Evolutionary conservation across 2,329 filamentous ascomycete genomes (phyloP).

Genomic region (Atkinsonella texensis): DNA sequence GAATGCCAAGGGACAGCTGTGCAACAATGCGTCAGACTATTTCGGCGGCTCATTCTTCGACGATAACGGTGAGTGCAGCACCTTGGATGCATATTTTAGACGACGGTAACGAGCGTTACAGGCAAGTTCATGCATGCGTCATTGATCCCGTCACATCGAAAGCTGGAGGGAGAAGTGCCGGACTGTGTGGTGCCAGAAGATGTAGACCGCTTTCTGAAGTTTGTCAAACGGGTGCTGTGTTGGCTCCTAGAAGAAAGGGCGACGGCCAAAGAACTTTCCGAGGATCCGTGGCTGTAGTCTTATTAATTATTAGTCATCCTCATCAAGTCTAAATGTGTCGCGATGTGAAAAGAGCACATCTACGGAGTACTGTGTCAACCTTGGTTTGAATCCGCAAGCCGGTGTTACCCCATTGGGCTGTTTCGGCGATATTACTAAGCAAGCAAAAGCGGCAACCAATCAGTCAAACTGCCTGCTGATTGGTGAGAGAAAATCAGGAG

Average conservation of each 20-base stretch:
- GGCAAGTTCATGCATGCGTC: background rate
- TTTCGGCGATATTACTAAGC: background rate
- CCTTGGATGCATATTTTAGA: background rate
- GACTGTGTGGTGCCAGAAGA: background rate
- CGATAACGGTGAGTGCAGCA: background rate
- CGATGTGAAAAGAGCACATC: no score
- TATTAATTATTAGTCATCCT: no score
- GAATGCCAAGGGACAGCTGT: background rate
- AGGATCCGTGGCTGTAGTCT: background rate
- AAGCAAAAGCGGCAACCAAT: background rate
- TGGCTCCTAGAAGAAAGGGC: background rate
- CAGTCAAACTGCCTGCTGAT: background rate
- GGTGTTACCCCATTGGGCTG: no score
- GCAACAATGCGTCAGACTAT: conserved; percentile 1
- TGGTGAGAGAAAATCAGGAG: background rate
- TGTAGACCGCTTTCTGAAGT: background rate
- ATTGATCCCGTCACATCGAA: background rate
- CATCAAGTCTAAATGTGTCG: no score
- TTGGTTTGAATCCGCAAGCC: no score
- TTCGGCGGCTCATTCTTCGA: conserved; percentile 1
- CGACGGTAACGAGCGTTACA: background rate
- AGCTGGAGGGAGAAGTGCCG: background rate
- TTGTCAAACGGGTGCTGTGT: background rate
- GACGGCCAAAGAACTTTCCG: background rate
- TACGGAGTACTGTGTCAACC: no score